Percentiles rank a stretch among this genome's conserved stretches.
These are phyloP conservation scores for Ophiostoma tasmaniense DNA, from an alignment of 2,329 filamentous ascomycete genomes.

Conservation along the genomic window DNA sequence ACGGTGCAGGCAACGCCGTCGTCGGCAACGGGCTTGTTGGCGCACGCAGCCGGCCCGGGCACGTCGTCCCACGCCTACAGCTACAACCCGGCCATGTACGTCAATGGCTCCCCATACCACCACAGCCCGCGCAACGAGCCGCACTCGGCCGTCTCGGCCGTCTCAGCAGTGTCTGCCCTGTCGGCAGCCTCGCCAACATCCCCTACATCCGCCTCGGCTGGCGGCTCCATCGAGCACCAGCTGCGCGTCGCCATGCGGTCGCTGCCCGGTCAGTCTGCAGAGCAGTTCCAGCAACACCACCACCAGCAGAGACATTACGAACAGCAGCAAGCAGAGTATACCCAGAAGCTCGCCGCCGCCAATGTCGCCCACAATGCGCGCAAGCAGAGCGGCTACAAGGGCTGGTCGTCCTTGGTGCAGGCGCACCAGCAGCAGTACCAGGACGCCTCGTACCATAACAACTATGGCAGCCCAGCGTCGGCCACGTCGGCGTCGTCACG, in stretches of 20 bases:
- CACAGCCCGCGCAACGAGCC: neutral
- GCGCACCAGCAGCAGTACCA: slow-evolving; percentile 6
- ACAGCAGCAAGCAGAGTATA: neutral
- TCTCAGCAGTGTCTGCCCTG: neutral
- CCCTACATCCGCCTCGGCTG: slow-evolving; percentile 23
- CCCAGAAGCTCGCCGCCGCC: neutral
- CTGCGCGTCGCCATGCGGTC: slow-evolving; percentile 8
- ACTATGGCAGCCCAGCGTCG: neutral
- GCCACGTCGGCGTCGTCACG: neutral
- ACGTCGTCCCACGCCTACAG: neutral
- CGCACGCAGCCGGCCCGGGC: neutral
- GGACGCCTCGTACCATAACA: neutral
- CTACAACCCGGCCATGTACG: neutral
- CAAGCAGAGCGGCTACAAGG: slow-evolving; percentile 11
- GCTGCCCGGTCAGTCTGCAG: neutral
- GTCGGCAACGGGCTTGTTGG: neutral
- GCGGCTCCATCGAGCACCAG: neutral
- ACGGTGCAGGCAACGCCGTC: neutral
- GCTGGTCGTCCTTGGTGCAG: slow-evolving; percentile 11
- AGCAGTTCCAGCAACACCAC: neutral
- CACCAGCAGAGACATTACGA: neutral
- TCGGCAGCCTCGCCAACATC: slow-evolving; percentile 14
- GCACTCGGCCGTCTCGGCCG: slow-evolving; percentile 18
- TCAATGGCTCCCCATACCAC: neutral
- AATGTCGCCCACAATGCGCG: neutral